phyloP scores from a whole-genome alignment of 345 rosid species.

The Syzygium grande region DNA sequence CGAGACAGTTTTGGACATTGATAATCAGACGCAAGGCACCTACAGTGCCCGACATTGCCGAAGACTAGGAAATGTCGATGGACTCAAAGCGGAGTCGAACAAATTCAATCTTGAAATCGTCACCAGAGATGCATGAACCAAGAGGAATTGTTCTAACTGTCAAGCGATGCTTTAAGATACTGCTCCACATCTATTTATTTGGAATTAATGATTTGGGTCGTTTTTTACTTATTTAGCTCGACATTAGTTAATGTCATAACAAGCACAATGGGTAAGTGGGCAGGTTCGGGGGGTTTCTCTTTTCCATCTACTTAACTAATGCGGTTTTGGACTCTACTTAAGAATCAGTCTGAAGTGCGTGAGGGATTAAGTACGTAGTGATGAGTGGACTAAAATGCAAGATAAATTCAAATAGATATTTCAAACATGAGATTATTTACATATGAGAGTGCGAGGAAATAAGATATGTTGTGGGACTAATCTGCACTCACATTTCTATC shows the following conservation, averaged over 20 bases:
- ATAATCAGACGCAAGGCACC: neutral
- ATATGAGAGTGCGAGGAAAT: neutral
- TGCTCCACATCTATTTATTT: too few species aligned
- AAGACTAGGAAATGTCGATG: neutral
- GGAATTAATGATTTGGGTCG: neutral
- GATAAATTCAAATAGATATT: neutral
- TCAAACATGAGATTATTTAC: neutral
- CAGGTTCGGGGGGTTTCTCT: neutral
- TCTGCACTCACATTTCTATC: neutral
- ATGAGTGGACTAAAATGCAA: neutral
- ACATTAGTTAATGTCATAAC: neutral
- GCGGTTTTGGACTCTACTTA: neutral
- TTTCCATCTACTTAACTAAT: neutral
- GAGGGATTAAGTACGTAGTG: neutral
- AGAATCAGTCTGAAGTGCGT: neutral
- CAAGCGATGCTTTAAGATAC: neutral
- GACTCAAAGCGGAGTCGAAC: neutral
- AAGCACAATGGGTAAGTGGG: neutral
- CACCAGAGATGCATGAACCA: neutral
- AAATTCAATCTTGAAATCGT: neutral
- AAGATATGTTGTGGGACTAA: neutral
- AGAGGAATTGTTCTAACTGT: neutral
- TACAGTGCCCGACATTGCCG: neutral
- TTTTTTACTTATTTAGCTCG: neutral
- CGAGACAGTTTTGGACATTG: neutral